Percentiles rank a stretch among this genome's conserved stretches.
These are phyloP conservation scores for Blastocystis sp. DNA, from an alignment of 352 stramenopile species.

Conservation along the genomic window DNA sequence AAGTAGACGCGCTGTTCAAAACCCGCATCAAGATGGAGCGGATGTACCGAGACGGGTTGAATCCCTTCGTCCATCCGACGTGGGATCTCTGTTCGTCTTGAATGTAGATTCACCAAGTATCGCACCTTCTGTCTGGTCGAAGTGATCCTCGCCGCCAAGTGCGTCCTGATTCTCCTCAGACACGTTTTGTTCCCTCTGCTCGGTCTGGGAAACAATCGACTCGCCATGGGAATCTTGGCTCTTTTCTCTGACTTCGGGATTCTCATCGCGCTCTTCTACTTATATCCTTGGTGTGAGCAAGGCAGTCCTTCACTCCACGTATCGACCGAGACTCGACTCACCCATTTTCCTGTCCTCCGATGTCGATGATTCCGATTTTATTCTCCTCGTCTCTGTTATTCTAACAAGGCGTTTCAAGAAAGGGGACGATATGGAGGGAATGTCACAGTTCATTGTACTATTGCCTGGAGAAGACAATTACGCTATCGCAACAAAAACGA, in stretches of 20 bases:
- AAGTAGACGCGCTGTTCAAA: constrained; percentile 3
- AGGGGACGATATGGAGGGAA: neutral
- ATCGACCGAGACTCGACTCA: neutral
- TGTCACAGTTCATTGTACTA: neutral
- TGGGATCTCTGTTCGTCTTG: neutral
- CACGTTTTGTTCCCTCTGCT: neutral
- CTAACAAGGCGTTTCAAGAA: neutral
- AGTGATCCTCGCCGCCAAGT: neutral
- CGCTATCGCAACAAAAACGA: neutral
- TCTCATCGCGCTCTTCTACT: neutral
- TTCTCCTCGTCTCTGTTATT: constrained; percentile 18
- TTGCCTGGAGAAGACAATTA: constrained; percentile 7
- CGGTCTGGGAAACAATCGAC: neutral
- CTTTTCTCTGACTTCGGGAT: neutral
- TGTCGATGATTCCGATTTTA: neutral
- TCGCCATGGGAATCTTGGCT: neutral
- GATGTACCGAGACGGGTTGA: constrained; percentile 25
- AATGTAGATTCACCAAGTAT: constrained; percentile 13
- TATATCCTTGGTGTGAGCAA: neutral
- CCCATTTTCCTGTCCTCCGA: neutral
- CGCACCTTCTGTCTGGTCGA: neutral
- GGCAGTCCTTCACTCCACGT: neutral
- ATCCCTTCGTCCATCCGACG: constrained; percentile 7
- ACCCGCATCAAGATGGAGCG: neutral
- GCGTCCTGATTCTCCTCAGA: neutral